phyloP scores from a whole-genome alignment of 192 early-diverging fungal genomes.

The Coemansia sp. region DNA sequence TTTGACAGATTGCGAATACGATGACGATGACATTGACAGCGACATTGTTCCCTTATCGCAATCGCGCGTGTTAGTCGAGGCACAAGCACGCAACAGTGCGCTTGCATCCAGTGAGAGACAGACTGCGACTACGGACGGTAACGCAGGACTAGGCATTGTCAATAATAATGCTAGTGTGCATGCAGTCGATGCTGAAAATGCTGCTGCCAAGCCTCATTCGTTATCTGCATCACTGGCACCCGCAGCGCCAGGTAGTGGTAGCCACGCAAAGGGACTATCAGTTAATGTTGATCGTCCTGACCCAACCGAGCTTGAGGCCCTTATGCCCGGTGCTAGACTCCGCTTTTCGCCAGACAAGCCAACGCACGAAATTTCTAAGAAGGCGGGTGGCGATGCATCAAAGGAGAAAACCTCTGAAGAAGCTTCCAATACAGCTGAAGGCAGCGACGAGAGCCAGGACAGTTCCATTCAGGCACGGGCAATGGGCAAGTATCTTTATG shows the following conservation, averaged over 20 bases:
- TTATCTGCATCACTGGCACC: neutral
- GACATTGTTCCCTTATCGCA: slow-evolving; percentile 45
- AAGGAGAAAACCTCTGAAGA: neutral
- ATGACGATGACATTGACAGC: slow-evolving; percentile 32
- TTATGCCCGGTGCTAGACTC: slow-evolving; percentile 7
- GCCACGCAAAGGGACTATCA: slow-evolving; percentile 5
- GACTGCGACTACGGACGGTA: slow-evolving; percentile 1
- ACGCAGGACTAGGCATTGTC: slow-evolving; percentile 8
- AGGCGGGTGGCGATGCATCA: neutral
- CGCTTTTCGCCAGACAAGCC: slow-evolving; percentile 33
- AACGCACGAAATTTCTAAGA: neutral
- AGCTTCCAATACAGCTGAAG: slow-evolving; percentile 4
- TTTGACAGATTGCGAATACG: neutral
- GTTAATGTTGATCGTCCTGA: slow-evolving; percentile 5
- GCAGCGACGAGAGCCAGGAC: slow-evolving; percentile 16
- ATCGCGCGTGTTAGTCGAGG: slow-evolving; percentile 26
- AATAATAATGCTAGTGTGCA: slow-evolving; percentile 1
- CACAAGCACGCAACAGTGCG: neutral
- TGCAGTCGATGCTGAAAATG: neutral
- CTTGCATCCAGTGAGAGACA: neutral
- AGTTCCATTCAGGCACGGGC: slow-evolving; percentile 35
- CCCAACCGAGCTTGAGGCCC: slow-evolving; percentile 4
- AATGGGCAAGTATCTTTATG: slow-evolving; percentile 50
- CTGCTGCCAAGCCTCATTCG: slow-evolving; percentile 5
- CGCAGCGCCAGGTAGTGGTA: neutral